Conservation (phyloP, 352 stramenopile genomes). For the Aphanomyces euteiches region DNA sequence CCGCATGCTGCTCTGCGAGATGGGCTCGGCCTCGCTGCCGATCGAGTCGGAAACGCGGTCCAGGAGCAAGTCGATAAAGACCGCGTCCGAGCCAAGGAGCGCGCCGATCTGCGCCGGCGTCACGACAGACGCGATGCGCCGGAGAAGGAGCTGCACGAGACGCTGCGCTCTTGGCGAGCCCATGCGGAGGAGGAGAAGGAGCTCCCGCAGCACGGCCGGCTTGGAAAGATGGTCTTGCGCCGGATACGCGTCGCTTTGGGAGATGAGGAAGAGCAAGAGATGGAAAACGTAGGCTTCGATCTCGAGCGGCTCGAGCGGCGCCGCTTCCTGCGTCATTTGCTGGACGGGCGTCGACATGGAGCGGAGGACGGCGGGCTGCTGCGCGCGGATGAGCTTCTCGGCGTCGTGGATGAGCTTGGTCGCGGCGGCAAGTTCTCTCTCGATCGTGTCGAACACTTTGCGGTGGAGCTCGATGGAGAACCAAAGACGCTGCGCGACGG, state of each 20-base stretch:
- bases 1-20: constrained; percentile 37
- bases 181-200: constrained; percentile 72
- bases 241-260: constrained; percentile 61
- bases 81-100: constrained; percentile 73
- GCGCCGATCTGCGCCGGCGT: constrained; percentile 58
- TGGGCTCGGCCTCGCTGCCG: constrained; percentile 53
- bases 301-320: constrained; percentile 62
- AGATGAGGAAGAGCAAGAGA: constrained; percentile 75
- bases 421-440: constrained; percentile 69
- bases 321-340: constrained; percentile 9
- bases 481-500: constrained; percentile 75
- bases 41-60: constrained; percentile 85
- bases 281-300: constrained; percentile 69
- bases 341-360: constrained; percentile 76
- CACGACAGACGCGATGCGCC: constrained; percentile 62
- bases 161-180: constrained; percentile 73
- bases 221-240: constrained; percentile 58
- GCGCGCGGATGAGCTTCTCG: constrained; percentile 69
- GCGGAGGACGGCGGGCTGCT: constrained; percentile 62
- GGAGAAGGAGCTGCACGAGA: constrained; percentile 77
- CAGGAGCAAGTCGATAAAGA: constrained; percentile 77
- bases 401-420: constrained; percentile 66
- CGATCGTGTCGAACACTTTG: constrained; percentile 83
- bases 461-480: constrained; percentile 84
- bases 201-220: constrained; percentile 57